phyloP scores from a whole-genome alignment of 1,284 basidiomycete species.

The Moniliella sp. region DNA sequence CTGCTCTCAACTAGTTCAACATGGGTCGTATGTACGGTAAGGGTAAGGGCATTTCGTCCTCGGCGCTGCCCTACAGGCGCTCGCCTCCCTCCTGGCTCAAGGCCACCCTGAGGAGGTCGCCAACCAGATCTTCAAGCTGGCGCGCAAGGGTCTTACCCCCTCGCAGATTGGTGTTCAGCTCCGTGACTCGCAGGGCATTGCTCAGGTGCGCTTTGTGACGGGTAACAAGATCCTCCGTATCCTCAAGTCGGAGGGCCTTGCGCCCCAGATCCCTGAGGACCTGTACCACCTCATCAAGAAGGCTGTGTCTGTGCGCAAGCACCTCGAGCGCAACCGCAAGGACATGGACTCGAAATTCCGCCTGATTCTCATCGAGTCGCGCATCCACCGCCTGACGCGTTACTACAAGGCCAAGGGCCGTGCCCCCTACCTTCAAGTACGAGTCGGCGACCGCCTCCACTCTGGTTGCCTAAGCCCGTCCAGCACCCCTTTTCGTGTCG shows the following conservation, averaged over 20 bases:
- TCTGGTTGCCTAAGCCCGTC: constrained; percentile 33
- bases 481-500: too few relatives aligned
- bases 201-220: constrained; percentile 82
- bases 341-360: constrained; percentile 75
- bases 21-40: constrained; percentile 35
- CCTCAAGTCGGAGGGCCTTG: constrained; percentile 84
- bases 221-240: constrained; percentile 99
- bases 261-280: constrained; percentile 93
- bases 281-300: constrained; percentile 99
- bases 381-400: constrained; percentile 79
- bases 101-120: constrained; percentile 79
- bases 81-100: constrained; percentile 89
- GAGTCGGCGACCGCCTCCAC: constrained; percentile 34
- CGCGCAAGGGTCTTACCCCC: constrained; percentile 87
- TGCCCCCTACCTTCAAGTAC: constrained; percentile 73
- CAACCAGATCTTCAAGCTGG: constrained; percentile 89
- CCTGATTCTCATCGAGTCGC: constrained; percentile 86
- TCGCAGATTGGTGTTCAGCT: constrained; percentile 95
- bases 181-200: constrained; percentile 91
- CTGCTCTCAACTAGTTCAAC: too few relatives aligned
- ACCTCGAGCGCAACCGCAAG: constrained; percentile 91
- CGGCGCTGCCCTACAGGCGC: constrained; percentile 89
- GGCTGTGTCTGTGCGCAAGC: constrained; percentile 95
- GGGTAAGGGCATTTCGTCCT: constrained; percentile 43
- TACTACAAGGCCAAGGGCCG: constrained; percentile 98